Evolutionary conservation across 768 basidiomycete genomes (phyloP).

Genomic region (Macrolepiota dolichaula): DNA sequence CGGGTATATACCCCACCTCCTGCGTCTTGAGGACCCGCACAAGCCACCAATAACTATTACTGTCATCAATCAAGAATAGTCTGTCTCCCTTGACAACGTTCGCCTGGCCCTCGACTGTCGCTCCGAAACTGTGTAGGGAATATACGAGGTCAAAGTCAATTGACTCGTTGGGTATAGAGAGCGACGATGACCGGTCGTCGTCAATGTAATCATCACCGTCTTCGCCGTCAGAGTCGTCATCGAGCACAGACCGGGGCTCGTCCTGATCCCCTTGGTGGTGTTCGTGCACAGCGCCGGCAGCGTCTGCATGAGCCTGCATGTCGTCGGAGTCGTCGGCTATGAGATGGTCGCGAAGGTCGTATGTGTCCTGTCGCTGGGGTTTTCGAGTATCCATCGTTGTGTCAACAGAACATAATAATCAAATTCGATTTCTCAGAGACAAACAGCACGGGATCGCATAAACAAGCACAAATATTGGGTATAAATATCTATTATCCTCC

Average conservation of each 20-base stretch:
- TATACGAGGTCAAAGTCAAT: slow-evolving; percentile 94
- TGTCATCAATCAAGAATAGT: slow-evolving; percentile 95
- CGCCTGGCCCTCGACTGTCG: slow-evolving; percentile 97
- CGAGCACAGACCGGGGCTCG: slow-evolving; percentile 82
- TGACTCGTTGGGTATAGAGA: slow-evolving; percentile 86
- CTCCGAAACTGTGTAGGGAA: slow-evolving; percentile 93
- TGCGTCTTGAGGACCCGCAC: slow-evolving; percentile 98
- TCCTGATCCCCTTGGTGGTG: slow-evolving; percentile 39
- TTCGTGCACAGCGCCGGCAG: slow-evolving; percentile 31
- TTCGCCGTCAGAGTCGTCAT: slow-evolving; percentile 79
- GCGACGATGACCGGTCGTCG: slow-evolving; percentile 74
- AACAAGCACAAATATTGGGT: neutral
- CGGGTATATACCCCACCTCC: slow-evolving; percentile 98
- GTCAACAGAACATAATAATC: neutral
- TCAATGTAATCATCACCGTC: slow-evolving; percentile 68
- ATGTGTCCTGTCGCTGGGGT: slow-evolving; percentile 2
- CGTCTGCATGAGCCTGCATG: slow-evolving; percentile 10
- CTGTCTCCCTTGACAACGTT: slow-evolving; percentile 98
- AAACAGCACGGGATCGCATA: neutral
- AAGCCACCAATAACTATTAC: slow-evolving; percentile 99
- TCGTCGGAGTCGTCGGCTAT: neutral
- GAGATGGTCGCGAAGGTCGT: slow-evolving; percentile 8
- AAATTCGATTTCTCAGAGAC: neutral
- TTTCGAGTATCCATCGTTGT: neutral
- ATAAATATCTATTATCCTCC: neutral